phyloP scores from a whole-genome alignment of 2,329 filamentous ascomycete genomes.

The Aureobasidium subglaciale region DNA sequence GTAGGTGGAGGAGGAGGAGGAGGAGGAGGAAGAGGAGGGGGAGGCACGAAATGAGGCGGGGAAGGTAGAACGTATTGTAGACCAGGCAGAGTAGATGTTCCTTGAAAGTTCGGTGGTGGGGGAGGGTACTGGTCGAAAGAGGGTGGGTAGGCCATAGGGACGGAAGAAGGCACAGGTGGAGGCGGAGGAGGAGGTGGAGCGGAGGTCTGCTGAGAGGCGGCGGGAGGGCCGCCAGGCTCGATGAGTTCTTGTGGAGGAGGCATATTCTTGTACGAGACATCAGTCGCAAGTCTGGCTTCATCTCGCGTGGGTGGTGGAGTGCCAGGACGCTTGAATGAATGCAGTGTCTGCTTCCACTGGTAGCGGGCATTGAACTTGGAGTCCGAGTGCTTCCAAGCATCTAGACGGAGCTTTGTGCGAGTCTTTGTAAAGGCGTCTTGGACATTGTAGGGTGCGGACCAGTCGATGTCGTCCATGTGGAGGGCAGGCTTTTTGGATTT shows the following conservation, averaged over 20 bases:
- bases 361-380: conserved; percentile 72
- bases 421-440: conserved; percentile 48
- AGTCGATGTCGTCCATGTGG: conserved; percentile 44
- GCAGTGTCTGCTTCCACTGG: conserved; percentile 79
- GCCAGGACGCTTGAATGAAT: conserved; percentile 57
- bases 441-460: conserved; percentile 89
- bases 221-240: conserved; percentile 41
- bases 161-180: background rate
- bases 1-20: conserved; percentile 8
- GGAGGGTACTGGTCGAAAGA: conserved; percentile 15
- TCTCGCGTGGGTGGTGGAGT: conserved; percentile 42
- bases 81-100: background rate
- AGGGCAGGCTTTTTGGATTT: conserved; percentile 40
- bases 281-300: conserved; percentile 38
- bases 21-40: conserved; percentile 19
- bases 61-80: conserved; percentile 28
- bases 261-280: conserved; percentile 13
- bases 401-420: conserved; percentile 57
- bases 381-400: conserved; percentile 77
- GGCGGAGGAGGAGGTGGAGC: conserved; percentile 25
- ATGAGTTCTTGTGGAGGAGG: conserved; percentile 10
- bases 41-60: conserved; percentile 16
- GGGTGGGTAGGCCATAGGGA: background rate
- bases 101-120: conserved; percentile 22
- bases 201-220: background rate